Base-by-base conservation (phyloP, 257 asterid genomes). In the Paulownia fortunei region DNA sequence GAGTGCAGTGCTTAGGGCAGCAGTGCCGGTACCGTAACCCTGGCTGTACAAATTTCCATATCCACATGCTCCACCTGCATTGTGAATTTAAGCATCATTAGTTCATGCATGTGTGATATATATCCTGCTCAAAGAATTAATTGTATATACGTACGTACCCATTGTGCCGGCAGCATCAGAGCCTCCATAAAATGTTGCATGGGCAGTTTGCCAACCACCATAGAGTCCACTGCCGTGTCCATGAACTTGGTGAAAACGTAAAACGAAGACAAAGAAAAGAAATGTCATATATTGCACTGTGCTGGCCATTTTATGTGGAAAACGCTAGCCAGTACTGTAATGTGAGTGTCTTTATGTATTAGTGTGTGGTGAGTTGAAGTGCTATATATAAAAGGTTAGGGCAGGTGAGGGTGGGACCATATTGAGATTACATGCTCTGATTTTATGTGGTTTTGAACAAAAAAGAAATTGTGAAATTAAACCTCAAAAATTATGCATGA, bases 101-200 rank as follows among this genome's bases (percentile, higher is more conserved):
- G n/a, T n/a, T n/a, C n/a, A n/a, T n/a, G n/a, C n/a, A n/a, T n/a
- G n/a, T n/a, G n/a, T n/a, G n/a, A n/a, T n/a, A n/a, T n/a, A n/a
- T n/a, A n/a, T n/a, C n/a, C n/a, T n/a, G n/a, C n/a, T n/a, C n/a
- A n/a, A n/a, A n/a, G n/a, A n/a, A n/a, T n/a, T n/a, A n/a, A n/a
- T n/a, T 55, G 32, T 19, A 12, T 2, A 11, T 27, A 5, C 0
- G 3, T 4, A 76, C 74, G 4, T 34, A 89, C 94, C 95, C 91
- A 90, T 86, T 8, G 95, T 88, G 61, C 95, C 91, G 3, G 91
- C 36, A 60, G 94, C 94, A 42, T 89, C 92, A 18, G 86, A 73
- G 55, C 94, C 94, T 0, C 94, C 94, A 47, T 86, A 89, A 67
- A 89, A 89, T n/a, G 92, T 89, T 41, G 94, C 94, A 55, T 86